Evolutionary conservation across 441 rosid genomes (phyloP).

Genomic region (Erodium trifolium): DNA sequence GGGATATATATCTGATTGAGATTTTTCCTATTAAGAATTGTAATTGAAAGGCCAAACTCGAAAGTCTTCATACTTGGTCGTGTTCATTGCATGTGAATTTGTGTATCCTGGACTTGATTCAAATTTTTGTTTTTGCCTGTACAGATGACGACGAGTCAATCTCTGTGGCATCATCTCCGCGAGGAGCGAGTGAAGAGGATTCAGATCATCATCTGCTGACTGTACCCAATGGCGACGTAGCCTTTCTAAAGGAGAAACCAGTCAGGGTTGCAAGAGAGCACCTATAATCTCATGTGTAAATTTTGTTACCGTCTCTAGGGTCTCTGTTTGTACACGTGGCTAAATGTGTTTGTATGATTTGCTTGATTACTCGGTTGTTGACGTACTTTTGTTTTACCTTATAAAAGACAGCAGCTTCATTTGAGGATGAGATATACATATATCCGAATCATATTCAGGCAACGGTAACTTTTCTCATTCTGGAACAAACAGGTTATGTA

Average conservation of each 20-base stretch:
- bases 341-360: background rate
- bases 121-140: slow-evolving; percentile 12
- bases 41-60: background rate
- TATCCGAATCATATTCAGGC: background rate
- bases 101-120: slow-evolving; percentile 9
- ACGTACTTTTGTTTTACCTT: background rate
- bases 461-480: background rate
- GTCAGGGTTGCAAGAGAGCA: slow-evolving; percentile 49
- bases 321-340: slow-evolving; percentile 7
- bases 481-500: no score
- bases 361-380: slow-evolving; percentile 7
- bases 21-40: background rate
- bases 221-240: slow-evolving; percentile 43
- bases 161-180: slow-evolving; percentile 43
- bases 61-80: no score
- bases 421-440: background rate
- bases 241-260: slow-evolving; percentile 55
- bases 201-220: slow-evolving; percentile 55
- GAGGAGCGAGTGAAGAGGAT: slow-evolving; percentile 52
- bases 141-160: slow-evolving; percentile 43
- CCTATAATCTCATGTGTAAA: slow-evolving; percentile 16
- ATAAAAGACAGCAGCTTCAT: background rate
- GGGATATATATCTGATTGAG: no score
- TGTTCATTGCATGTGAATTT: background rate
- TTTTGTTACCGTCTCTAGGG: background rate